These are phyloP conservation scores for Colletotrichum sp. DNA, from an alignment of 2,329 filamentous ascomycete species.

Conservation along the genomic window DNA sequence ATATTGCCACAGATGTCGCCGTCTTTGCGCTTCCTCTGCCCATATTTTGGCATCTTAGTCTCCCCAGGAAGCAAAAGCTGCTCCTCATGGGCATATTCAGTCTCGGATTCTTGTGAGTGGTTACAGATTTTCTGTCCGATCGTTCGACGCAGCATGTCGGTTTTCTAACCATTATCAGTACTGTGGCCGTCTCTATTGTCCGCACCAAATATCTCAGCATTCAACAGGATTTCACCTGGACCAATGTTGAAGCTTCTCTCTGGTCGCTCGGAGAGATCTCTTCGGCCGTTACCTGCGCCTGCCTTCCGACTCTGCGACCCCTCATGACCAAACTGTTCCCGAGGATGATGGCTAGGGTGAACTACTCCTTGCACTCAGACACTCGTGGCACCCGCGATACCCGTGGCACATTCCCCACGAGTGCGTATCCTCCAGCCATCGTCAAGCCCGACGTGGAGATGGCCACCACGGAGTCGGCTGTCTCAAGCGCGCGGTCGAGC, in stretches of 20 bases:
- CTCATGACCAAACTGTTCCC: conserved; percentile 20
- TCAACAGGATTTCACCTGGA: conserved; percentile 25
- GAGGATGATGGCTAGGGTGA: conserved; percentile 4
- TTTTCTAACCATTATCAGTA: conserved; percentile 11
- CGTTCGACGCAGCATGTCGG: not conserved
- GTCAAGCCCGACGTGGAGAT: not conserved
- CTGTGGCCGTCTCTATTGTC: conserved; percentile 27
- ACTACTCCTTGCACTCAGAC: conserved; percentile 9
- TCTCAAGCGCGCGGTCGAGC: not conserved
- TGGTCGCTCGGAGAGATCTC: conserved; percentile 28
- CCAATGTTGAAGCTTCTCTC: conserved; percentile 26
- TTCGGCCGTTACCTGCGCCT: conserved; percentile 26
- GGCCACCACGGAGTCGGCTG: not conserved
- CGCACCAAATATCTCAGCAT: conserved; percentile 24
- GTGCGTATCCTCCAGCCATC: not conserved
- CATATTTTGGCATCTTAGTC: conserved; percentile 26
- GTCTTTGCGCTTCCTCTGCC: conserved; percentile 31
- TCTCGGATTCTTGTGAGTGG: conserved; percentile 31
- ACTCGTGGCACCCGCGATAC: conserved; percentile 4
- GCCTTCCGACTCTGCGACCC: conserved; percentile 28
- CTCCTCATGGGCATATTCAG: conserved; percentile 31
- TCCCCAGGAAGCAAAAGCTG: conserved; percentile 25
- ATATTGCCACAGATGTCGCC: conserved; percentile 30
- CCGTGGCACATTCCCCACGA: not conserved
- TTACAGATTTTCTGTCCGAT: not conserved